These are phyloP conservation scores for Dothistroma septosporum DNA, from an alignment of 2,329 filamentous ascomycete genomes.

Conservation along the genomic window DNA sequence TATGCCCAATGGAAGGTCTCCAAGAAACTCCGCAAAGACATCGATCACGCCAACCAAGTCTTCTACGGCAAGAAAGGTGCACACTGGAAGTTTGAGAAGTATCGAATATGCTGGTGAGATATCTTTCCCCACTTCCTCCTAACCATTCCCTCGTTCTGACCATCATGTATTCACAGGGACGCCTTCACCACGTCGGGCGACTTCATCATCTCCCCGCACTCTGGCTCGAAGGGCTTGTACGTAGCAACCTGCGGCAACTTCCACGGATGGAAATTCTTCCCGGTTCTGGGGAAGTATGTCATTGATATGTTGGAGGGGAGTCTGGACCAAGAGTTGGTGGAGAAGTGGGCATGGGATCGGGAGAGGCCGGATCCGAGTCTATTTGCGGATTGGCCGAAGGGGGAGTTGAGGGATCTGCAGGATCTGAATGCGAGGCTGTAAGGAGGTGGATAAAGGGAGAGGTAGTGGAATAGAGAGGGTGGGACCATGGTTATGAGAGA, in stretches of 20 bases:
- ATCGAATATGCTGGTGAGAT: constrained; percentile 64
- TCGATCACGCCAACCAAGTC: constrained; percentile 52
- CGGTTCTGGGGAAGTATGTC: constrained; percentile 36
- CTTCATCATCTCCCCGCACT: constrained; percentile 47
- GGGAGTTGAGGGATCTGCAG: constrained; percentile 54
- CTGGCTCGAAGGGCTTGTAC: constrained; percentile 40
- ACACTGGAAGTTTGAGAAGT: constrained; percentile 57
- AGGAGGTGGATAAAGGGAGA: not conserved
- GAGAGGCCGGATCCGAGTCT: constrained; percentile 51
- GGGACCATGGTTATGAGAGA: too few relatives aligned
- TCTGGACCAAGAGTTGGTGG: constrained; percentile 42
- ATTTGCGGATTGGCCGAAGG: constrained; percentile 55
- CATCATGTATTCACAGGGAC: constrained; percentile 48
- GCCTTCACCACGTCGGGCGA: constrained; percentile 58
- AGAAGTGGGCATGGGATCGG: constrained; percentile 58
- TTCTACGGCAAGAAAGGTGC: constrained; percentile 58
- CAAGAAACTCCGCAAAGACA: constrained; percentile 53
- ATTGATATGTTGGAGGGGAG: constrained; percentile 35
- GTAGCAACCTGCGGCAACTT: constrained; percentile 46
- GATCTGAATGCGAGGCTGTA: constrained; percentile 26
- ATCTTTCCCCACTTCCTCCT: not conserved
- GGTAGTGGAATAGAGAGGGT: not conserved
- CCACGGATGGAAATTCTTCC: constrained; percentile 39
- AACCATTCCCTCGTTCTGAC: not conserved
- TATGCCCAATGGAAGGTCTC: constrained; percentile 63